Evolutionary conservation across 805 yeast species (phyloP), one percentile per base, ranked within the genome.

Genomic region (Candida verbasci): DNA sequence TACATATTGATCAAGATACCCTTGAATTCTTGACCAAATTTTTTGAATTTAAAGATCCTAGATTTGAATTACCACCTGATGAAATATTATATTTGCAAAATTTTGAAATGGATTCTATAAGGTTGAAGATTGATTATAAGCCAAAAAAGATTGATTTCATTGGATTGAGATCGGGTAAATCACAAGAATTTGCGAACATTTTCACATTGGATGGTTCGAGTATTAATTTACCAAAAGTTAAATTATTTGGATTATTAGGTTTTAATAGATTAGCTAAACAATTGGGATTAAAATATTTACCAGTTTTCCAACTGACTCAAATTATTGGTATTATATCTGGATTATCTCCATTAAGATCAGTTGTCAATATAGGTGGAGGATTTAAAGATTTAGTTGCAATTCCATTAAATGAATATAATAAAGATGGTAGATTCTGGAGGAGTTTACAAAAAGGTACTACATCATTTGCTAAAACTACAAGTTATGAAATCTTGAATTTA

Each of bases 1-100:
- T 93, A 11, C 87, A 86, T 53, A 78, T 93, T 29, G 97, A 93
- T 56, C 98, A 93, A 55, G 97, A 91, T 50, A 86, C 97, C 0
- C 65, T 88, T 14, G 96, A 88, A 38, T 89, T 91, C 46, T 47
- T 88, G 22, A 75, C 78, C 0, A 65, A 96, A 24, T 93, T 87
- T 59, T 77, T 83, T 23, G 88, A 80, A 41, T 93, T 93, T 54
- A 81, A 77, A 50, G 95, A 86, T 49, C 47, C 63, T 2, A 59
- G 93, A 40, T 84, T 85, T 52, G 72, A 72, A 3, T 60, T 84
- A 11, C 70, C 78, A n/a, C 69, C 70, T 17, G 87, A 82, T 30
- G 93, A 83, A 40, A 71, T 76, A 5, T 50, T 77, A 1, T 89
- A 76, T 50, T 68, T 88, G 31, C 87, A 85, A 47, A 78, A 78